Conservation (phyloP, 805 yeast genomes). For the Wickerhamiella siamensis region DNA sequence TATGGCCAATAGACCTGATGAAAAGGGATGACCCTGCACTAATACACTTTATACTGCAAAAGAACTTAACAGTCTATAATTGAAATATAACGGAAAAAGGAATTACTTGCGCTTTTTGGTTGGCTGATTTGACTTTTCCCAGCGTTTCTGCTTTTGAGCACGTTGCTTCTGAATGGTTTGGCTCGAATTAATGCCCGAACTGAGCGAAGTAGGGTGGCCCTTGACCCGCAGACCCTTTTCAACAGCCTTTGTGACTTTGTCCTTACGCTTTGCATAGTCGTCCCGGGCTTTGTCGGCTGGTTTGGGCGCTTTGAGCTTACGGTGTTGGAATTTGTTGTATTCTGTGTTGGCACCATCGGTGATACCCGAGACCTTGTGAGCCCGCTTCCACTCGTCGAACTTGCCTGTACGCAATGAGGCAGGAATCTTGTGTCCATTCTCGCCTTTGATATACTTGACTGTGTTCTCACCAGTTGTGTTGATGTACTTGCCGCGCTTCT, state of each 20-base stretch:
- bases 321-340: slow-evolving; percentile 45
- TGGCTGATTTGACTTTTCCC: slow-evolving; percentile 39
- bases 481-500: slow-evolving; percentile 77
- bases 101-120: slow-evolving; percentile 4
- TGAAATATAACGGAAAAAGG: too few relatives aligned
- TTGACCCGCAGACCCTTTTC: slow-evolving; percentile 61
- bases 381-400: slow-evolving; percentile 81
- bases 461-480: slow-evolving; percentile 53
- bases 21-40: too few relatives aligned
- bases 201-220: slow-evolving; percentile 27
- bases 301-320: slow-evolving; percentile 64
- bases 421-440: slow-evolving; percentile 82
- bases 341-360: slow-evolving; percentile 43
- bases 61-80: too few relatives aligned
- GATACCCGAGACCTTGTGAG: slow-evolving; percentile 36
- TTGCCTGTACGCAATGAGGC: slow-evolving; percentile 85
- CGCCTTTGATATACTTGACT: slow-evolving; percentile 74
- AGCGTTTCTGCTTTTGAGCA: slow-evolving; percentile 49
- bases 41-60: too few relatives aligned
- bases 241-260: slow-evolving; percentile 64
- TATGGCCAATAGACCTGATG: too few relatives aligned
- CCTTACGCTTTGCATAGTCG: slow-evolving; percentile 68
- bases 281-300: slow-evolving; percentile 85
- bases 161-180: slow-evolving; percentile 73
- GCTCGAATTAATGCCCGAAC: slow-evolving; percentile 46